Evolutionary conservation across 208 protist genomes (phyloP).

Genomic region (Spongospora subterranea): DNA sequence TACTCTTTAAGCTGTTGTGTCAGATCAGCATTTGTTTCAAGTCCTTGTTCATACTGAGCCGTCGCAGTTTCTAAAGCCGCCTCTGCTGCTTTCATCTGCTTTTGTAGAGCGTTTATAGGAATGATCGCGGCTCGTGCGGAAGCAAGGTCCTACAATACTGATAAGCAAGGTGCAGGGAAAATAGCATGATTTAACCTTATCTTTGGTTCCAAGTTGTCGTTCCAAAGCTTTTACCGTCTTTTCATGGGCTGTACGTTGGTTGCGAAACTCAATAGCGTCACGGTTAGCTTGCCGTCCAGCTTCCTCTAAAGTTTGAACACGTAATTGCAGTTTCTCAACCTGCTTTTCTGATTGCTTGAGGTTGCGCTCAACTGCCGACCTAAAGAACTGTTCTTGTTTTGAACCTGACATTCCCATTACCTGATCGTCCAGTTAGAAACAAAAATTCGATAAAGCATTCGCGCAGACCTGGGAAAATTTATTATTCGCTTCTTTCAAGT

Average conservation of each 20-base stretch:
- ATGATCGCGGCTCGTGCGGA: no score
- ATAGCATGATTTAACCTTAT: not conserved
- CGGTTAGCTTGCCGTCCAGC: not conserved
- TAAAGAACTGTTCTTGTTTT: conserved; percentile 51
- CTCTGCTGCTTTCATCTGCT: not conserved
- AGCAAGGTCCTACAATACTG: not conserved
- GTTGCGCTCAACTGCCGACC: not conserved
- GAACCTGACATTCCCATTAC: not conserved
- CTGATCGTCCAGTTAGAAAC: not conserved
- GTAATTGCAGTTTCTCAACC: not conserved
- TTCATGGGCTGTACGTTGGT: not conserved
- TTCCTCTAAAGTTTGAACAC: not conserved
- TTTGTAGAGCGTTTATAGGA: not conserved
- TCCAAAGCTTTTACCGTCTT: not conserved
- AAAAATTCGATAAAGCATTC: not conserved
- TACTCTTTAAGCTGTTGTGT: not conserved
- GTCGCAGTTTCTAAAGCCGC: not conserved
- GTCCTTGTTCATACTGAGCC: not conserved
- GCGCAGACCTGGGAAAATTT: conserved; percentile 1
- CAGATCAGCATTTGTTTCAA: not conserved
- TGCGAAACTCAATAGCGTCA: not conserved
- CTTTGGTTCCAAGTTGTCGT: not conserved
- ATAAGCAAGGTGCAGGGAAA: not conserved
- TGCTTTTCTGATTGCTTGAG: conserved; percentile 11
- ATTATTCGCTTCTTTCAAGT: not conserved